These are phyloP conservation scores for Pseudopithomyces chartarum DNA, from an alignment of 2,329 filamentous ascomycete genomes.

Conservation along the genomic window DNA sequence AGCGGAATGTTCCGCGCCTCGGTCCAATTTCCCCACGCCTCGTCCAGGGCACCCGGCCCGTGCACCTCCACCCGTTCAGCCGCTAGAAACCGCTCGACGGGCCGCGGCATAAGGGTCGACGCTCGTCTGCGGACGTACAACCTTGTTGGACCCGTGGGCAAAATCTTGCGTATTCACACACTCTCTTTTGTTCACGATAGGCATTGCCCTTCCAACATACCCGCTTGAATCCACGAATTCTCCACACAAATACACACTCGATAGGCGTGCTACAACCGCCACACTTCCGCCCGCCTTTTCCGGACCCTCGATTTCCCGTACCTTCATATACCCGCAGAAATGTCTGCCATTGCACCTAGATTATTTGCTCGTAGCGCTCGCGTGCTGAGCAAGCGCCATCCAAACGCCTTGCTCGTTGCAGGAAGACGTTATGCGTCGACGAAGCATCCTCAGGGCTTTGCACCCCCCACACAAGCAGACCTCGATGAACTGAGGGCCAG, in stretches of 20 bases:
- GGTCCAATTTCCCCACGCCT: slow-evolving; percentile 4
- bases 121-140: slow-evolving; percentile 8
- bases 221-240: background rate
- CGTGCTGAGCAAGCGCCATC: slow-evolving; percentile 30
- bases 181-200: background rate
- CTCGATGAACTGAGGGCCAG: slow-evolving; percentile 80
- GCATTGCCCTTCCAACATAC: background rate
- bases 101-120: slow-evolving; percentile 13
- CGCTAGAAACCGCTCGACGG: slow-evolving; percentile 29
- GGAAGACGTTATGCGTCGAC: slow-evolving; percentile 60
- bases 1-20: slow-evolving; percentile 5
- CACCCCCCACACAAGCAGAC: slow-evolving; percentile 71
- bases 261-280: background rate
- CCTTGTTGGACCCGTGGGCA: background rate
- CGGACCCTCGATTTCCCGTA: background rate
- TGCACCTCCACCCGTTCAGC: slow-evolving; percentile 9
- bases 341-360: slow-evolving; percentile 39
- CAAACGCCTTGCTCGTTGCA: slow-evolving; percentile 22
- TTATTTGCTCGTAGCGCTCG: slow-evolving; percentile 48
- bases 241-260: background rate
- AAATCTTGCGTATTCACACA: background rate
- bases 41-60: slow-evolving; percentile 12
- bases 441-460: slow-evolving; percentile 72
- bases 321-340: slow-evolving; percentile 18
- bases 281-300: background rate